Evolutionary conservation across 805 yeast genomes (phyloP), one percentile per base, ranked within the genome.

Genomic region (Kodamaea kaohsiungensis): DNA sequence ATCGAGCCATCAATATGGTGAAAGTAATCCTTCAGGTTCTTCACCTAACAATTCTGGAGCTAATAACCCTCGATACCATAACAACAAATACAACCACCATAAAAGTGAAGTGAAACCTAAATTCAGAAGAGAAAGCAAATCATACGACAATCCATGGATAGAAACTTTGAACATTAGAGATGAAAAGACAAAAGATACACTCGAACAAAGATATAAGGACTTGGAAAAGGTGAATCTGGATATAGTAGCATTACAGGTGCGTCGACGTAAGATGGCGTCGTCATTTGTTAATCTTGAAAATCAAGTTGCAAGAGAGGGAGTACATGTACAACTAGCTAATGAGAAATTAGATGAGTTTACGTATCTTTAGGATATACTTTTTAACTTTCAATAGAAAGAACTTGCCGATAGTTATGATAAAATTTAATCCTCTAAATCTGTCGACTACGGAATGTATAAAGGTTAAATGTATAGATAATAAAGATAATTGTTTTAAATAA

Each of bases 301-400:
- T 9, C 71, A 69, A 50, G 65, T 69, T 1, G 56, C 43, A 35
- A 59, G 71, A 48, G 79, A 76, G 51, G 71, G 63, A 16, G 57
- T 73, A 39, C 68, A 71, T 54, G 76, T 68, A 7, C 68, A 68
- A 51, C 50, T 73, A n/a, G 67, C 76, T 33, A 77, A 68, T 45
- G 85, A 82, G 56, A 80, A 79, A 59, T 66, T 82, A 43, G 85
- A 80, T 57, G 80, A 80, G 54, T 71, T 81, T 65, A 68, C 79
- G 19, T 75, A 75, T 55, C 58, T 51, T 13, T 51, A 27, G 17
- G n/a, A n/a, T n/a, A n/a, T n/a, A n/a, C n/a, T n/a, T n/a, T n/a
- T n/a, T n/a, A n/a, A n/a, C n/a, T n/a, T n/a, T n/a, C n/a, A n/a
- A n/a, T n/a, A n/a, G n/a, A n/a, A n/a, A n/a, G n/a, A n/a, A n/a